Percentiles rank a stretch among this genome's conserved stretches.
These are phyloP conservation scores for Penicillium sp. DNA, from an alignment of 2,329 filamentous ascomycete species.

Conservation along the genomic window DNA sequence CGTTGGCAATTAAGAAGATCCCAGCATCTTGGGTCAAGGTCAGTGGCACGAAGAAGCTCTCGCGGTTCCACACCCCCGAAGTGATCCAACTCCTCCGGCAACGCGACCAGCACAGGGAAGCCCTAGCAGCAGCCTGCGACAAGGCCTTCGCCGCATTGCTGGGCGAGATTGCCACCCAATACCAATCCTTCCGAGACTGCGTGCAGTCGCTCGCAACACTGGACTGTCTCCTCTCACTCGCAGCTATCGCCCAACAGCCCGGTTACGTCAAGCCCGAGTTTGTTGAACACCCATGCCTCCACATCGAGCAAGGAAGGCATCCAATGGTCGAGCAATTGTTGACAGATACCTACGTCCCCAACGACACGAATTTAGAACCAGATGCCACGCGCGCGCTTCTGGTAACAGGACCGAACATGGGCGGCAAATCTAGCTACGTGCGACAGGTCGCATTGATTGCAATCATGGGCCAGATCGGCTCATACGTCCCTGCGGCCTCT, in stretches of 20 bases:
- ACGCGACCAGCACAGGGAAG: constrained; percentile 91
- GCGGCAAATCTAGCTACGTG: constrained; percentile 96
- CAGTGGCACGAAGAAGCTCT: constrained; percentile 86
- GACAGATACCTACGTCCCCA: constrained; percentile 84
- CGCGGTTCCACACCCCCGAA: constrained; percentile 90
- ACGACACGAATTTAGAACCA: constrained; percentile 71
- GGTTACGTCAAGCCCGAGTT: constrained; percentile 80
- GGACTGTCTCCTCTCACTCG: constrained; percentile 84
- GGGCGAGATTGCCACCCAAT: constrained; percentile 71
- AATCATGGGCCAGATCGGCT: constrained; percentile 92
- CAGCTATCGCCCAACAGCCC: constrained; percentile 77
- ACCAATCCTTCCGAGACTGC: constrained; percentile 84
- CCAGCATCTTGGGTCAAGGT: constrained; percentile 95
- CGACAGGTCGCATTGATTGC: constrained; percentile 85
- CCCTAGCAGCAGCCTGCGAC: constrained; percentile 87
- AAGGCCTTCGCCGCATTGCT: constrained; percentile 72
- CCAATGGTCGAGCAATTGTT: constrained; percentile 94
- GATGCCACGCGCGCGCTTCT: constrained; percentile 70
- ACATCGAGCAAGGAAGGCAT: constrained; percentile 74
- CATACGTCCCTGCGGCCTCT: constrained; percentile 79
- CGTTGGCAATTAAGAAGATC: constrained; percentile 71
- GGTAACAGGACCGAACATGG: constrained; percentile 98
- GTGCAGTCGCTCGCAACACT: constrained; percentile 81
- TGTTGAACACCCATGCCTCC: constrained; percentile 64
- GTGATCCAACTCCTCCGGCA: constrained; percentile 79